A percentile compares a stretch with the other conserved stretches of the same genome.
Conservation (phyloP, 1,284 basidiomycete genomes). For the Pseudozyma sp. region DNA sequence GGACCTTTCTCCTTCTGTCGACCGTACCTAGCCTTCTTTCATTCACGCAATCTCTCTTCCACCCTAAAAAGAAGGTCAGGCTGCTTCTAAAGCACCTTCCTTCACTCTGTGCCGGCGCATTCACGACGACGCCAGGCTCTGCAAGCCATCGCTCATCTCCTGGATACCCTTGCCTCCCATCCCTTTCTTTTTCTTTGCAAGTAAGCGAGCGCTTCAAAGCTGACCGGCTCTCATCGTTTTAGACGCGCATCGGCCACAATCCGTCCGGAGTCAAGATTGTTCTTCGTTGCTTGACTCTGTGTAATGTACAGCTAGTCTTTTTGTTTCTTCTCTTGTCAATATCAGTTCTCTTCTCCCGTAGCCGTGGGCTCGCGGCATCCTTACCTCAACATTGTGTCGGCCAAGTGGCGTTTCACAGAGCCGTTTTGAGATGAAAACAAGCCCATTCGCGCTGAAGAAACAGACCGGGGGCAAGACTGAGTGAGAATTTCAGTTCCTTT, state of each 20-base stretch:
- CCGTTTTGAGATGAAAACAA: neutral
- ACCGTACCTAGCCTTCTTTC: neutral
- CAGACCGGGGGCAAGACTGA: too few species aligned
- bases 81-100: neutral
- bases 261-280: slow-evolving; percentile 9
- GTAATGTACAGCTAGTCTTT: slow-evolving; percentile 34
- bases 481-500: too few species aligned
- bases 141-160: slow-evolving; percentile 1
- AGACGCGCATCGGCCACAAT: slow-evolving; percentile 19
- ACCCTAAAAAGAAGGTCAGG: slow-evolving; percentile 30
- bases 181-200: slow-evolving; percentile 7
- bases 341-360: slow-evolving; percentile 21
- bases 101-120: slow-evolving; percentile 6
- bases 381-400: neutral
- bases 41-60: neutral
- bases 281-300: slow-evolving; percentile 18
- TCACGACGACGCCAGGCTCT: neutral
- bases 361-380: slow-evolving; percentile 43
- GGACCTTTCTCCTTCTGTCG: neutral
- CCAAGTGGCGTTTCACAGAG: neutral
- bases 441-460: neutral
- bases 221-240: neutral
- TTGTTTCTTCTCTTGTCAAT: slow-evolving; percentile 25
- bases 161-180: slow-evolving; percentile 32
- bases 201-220: slow-evolving; percentile 3